Evolutionary conservation across 257 asterid genomes (phyloP), one percentile per base, ranked within the genome.

Genomic region (Penstemon davidsonii): DNA sequence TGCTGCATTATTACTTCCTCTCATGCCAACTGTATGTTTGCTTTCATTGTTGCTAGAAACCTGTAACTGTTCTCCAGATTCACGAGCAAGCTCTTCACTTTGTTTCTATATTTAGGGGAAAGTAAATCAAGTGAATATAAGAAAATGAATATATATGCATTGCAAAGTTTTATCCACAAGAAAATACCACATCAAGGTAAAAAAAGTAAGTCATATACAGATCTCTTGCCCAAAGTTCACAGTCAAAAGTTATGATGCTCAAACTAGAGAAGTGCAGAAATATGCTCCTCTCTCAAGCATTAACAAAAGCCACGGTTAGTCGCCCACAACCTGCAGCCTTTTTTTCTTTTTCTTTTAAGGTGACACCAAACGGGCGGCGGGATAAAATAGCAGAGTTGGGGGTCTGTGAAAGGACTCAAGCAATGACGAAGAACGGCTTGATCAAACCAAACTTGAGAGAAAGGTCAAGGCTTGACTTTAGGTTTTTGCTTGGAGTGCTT

Each of bases 21-120:
- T 77, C 72, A 57, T 66, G 74, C 81, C 84, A 53, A 72, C 74
- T 38, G 72, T 60, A 56, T 60, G 64, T 75, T 81, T 87, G 69
- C 82, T 77, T 64, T 85, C 88, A 53, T 47, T 69, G 66, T 60
- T 75, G 55, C 72, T 57, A 67, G 67, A 66, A 72, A 74, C 76
- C 57, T 84, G 96, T 36, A 80, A 59, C 74, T 78, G 85, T 71
- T 81, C 89, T n/a, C 75, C 82, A 42, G 94, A 72, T 19, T 81
- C 75, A 78, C 15, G 80, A 74, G 88, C 79, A 74, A 81, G 87
- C 55, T 77, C 86, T 75, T 86, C 92, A 62, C 77, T 72, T 74
- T 69, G 88, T 77, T 83, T 84, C 97, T 90, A 64, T n/a, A 68
- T 53, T 38, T 1, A 70, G 46, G 47, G 72, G 13, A 39, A 53